Evolutionary conservation across 2,329 filamentous ascomycete species (phyloP).

Genomic region (Cladosporium sp.): DNA sequence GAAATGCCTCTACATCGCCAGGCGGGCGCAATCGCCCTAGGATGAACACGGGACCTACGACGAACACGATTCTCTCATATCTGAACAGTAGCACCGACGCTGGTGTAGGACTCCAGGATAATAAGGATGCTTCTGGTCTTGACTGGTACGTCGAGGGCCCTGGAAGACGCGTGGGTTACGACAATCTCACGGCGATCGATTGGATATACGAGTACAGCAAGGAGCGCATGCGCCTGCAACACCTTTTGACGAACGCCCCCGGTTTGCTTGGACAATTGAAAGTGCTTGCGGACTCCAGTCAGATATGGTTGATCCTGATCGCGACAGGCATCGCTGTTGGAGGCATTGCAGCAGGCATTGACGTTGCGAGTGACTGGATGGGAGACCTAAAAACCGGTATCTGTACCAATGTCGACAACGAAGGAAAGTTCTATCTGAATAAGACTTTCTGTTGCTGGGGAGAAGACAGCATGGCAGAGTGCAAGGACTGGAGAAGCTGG

Average conservation of each 20-base stretch:
- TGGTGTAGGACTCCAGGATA: constrained; percentile 37
- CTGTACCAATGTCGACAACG: constrained; percentile 71
- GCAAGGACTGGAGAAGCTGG: constrained; percentile 85
- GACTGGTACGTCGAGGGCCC: constrained; percentile 93
- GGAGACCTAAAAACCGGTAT: constrained; percentile 88
- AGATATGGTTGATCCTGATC: constrained; percentile 87
- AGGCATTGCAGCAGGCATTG: constrained; percentile 78
- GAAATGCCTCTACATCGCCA: constrained; percentile 28
- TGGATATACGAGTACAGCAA: constrained; percentile 99
- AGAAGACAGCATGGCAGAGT: constrained; percentile 74
- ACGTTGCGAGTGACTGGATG: constrained; percentile 88
- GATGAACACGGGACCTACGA: constrained; percentile 20
- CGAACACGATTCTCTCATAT: constrained; percentile 40
- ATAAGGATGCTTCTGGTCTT: constrained; percentile 41
- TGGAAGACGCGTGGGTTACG: constrained; percentile 86
- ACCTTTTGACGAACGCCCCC: constrained; percentile 63
- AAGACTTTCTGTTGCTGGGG: constrained; percentile 91
- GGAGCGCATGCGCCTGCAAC: constrained; percentile 81
- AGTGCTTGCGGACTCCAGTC: constrained; percentile 75
- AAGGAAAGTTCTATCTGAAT: constrained; percentile 78
- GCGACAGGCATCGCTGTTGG: constrained; percentile 81
- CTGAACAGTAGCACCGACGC: constrained; percentile 36
- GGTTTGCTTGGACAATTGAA: constrained; percentile 70
- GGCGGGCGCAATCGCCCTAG: constrained; percentile 1
- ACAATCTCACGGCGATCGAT: constrained; percentile 94